Evolutionary conservation across 805 yeast species (phyloP).

Genomic region (Candida manassasensis): DNA sequence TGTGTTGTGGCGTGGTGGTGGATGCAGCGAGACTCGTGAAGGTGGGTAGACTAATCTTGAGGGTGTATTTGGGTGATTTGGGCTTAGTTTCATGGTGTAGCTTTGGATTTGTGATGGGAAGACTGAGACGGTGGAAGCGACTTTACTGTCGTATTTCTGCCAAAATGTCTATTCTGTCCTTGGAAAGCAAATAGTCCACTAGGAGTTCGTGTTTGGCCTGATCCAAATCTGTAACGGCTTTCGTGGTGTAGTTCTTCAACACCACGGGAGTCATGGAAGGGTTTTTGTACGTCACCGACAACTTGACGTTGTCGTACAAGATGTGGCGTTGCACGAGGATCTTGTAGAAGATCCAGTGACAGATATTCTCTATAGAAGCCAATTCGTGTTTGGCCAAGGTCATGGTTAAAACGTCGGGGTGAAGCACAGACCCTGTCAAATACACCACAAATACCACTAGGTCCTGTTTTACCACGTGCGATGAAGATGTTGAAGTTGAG

Average conservation of each 20-base stretch:
- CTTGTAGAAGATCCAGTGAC: background rate
- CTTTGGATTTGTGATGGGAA: too few species aligned
- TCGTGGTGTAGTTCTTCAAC: background rate
- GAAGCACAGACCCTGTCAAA: too few species aligned
- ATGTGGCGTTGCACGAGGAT: background rate
- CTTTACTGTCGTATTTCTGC: conserved; percentile 9
- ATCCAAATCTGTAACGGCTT: background rate
- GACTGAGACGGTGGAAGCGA: too few species aligned
- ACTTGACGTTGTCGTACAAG: background rate
- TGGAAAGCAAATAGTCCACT: conserved; percentile 19
- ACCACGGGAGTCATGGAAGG: background rate
- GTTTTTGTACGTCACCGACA: background rate
- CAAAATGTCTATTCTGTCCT: conserved; percentile 17
- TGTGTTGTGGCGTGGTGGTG: too few species aligned
- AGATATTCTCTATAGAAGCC: background rate
- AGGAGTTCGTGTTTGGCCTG: conserved; percentile 10
- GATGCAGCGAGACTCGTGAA: too few species aligned
- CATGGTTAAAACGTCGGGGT: background rate
- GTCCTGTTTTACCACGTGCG: too few species aligned
- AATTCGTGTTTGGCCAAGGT: background rate
- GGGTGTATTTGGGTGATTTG: too few species aligned
- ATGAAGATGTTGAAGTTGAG: too few species aligned
- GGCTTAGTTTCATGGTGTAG: too few species aligned
- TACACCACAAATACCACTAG: too few species aligned
- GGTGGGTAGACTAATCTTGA: too few species aligned